Evolutionary conservation across 2,329 filamentous ascomycete genomes (phyloP).

Genomic region (Alternaria tenuissima): DNA sequence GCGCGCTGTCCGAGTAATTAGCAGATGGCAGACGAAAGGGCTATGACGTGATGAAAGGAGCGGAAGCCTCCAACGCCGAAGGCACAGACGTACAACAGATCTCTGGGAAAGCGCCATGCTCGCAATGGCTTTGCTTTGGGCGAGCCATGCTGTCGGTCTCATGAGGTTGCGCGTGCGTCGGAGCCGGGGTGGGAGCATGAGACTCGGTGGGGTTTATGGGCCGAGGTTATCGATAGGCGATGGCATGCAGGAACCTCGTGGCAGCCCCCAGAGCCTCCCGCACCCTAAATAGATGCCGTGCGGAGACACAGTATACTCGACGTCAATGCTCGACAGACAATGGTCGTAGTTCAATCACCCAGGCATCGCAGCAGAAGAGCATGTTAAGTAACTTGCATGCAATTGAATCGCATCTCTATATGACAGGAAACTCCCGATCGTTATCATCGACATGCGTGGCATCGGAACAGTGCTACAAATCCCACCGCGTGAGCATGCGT

Average conservation of each 20-base stretch:
- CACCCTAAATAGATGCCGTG: constrained; percentile 1
- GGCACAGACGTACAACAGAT: constrained; percentile 33
- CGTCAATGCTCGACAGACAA: background rate
- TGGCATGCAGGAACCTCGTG: constrained; percentile 12
- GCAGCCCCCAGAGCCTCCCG: constrained; percentile 6
- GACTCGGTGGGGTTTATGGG: constrained; percentile 32
- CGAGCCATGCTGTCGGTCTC: constrained; percentile 42
- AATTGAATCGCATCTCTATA: constrained; percentile 51
- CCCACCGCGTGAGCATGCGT: constrained; percentile 44
- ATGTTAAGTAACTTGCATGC: constrained; percentile 39
- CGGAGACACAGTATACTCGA: background rate
- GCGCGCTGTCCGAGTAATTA: constrained; percentile 52
- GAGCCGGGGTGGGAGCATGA: constrained; percentile 3
- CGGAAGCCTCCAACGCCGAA: background rate
- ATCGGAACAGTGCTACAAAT: constrained; percentile 38
- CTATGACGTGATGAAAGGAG: background rate
- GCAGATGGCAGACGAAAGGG: background rate
- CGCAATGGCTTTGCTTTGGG: constrained; percentile 35
- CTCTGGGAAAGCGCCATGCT: constrained; percentile 45
- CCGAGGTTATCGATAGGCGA: constrained; percentile 33
- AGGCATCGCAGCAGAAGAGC: constrained; percentile 7
- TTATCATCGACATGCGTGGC: constrained; percentile 48
- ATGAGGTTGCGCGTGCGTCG: constrained; percentile 21
- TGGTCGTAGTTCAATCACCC: background rate
- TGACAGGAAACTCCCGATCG: constrained; percentile 50